Base-by-base conservation (phyloP, 2,329 filamentous ascomycete species). In the Westerdykella sp. region DNA sequence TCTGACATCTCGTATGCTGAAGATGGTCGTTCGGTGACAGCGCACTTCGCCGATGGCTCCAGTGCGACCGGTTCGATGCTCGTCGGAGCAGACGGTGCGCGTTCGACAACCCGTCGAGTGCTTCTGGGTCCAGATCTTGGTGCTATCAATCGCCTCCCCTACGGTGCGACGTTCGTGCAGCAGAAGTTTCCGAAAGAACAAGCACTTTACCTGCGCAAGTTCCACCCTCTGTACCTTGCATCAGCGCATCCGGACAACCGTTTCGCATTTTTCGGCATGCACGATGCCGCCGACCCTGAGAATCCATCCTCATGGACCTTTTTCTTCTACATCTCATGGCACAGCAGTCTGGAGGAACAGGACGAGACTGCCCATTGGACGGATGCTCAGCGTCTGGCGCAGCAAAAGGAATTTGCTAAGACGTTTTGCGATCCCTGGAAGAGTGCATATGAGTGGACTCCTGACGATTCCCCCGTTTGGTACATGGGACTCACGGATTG, bases 281-380 rank as follows among this genome's bases (percentile, higher is more conserved):
- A 73, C 23, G 65, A 73, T 48, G 69, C 60, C 5, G 56, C 64
- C 2, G 59, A 67, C 36, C 47, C 59, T 12, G 54, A 65, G 14
- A 51, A 63, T 9, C 71, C 70, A 1, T 67, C 69, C 16, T 58
- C 56, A 5, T 72, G 70, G 71, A 65, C 62, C 3, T 73, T 73
- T 49, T 70, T 70, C 55, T 73, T 70, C 57, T 75, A 75, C 52
- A 69, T 74, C 40, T 73, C 71, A 10, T 74, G 70, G 69, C 49
- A 41, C 14, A 64, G 55, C 9, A 60, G 53, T 28, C 22, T 68
- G 1, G 65, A 72, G 40, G 66, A 73, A 46, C 71, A 74, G 46
- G 63, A 63, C 9, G 54, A 55, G 30, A 68, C 68, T 34, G 57
- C 54, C 34, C 13, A 56, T 37, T 67, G 64, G 55, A 60, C 63